phyloP scores from a whole-genome alignment of 257 asterid species.

The Solanum boliviense region DNA sequence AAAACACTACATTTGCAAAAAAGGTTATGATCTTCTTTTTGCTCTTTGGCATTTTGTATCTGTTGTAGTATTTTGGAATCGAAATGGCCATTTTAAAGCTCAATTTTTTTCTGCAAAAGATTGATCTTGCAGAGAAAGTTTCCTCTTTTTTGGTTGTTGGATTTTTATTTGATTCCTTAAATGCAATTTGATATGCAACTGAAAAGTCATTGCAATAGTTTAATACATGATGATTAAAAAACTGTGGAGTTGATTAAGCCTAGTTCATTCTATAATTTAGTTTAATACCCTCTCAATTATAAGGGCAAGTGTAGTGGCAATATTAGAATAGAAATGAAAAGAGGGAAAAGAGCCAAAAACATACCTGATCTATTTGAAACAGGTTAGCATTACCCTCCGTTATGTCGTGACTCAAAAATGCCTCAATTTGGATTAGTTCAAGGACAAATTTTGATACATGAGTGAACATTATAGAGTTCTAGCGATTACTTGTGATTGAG shows the following conservation, averaged over 20 bases:
- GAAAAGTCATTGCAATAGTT: neutral
- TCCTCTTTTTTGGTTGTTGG: neutral
- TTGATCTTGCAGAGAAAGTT: neutral
- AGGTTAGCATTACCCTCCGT: neutral
- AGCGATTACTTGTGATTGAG: neutral
- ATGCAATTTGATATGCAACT: neutral
- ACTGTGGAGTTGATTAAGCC: neutral
- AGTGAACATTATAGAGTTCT: neutral
- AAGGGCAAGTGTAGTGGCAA: neutral
- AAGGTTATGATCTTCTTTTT: neutral
- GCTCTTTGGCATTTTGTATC: neutral
- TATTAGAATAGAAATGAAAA: neutral
- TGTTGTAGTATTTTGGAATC: neutral
- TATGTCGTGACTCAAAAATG: neutral
- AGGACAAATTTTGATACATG: neutral
- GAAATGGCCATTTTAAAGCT: neutral
- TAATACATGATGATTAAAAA: neutral
- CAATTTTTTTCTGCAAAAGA: neutral
- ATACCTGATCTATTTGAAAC: neutral
- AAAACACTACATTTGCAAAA: neutral
- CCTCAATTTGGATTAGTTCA: neutral
- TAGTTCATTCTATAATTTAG: neutral
- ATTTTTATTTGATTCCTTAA: neutral
- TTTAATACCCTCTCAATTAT: neutral
- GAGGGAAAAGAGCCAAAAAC: neutral